Evolutionary conservation across 2,329 filamentous ascomycete species (phyloP).

Genomic region (Monosporascus sp.): DNA sequence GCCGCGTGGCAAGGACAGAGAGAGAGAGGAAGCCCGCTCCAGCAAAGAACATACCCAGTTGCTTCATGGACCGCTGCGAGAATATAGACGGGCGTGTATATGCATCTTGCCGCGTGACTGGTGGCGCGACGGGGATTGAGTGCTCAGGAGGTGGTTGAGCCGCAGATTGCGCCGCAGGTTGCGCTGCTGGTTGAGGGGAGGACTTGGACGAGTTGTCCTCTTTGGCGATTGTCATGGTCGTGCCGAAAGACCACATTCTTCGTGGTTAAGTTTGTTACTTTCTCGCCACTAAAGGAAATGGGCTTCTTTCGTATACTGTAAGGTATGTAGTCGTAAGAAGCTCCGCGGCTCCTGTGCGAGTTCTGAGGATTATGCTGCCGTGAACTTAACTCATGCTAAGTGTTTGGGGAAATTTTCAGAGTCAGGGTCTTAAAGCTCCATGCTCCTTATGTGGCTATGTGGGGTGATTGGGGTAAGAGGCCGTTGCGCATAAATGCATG

Average conservation of each 20-base stretch:
- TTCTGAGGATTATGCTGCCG: no score
- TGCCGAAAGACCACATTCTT: conserved; percentile 31
- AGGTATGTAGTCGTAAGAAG: no score
- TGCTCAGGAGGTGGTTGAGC: conserved; percentile 4
- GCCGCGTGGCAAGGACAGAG: conserved; percentile 65
- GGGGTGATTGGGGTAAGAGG: no score
- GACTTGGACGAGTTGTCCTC: conserved; percentile 9
- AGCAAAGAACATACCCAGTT: conserved; percentile 66
- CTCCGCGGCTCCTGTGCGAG: no score
- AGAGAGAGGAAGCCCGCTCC: conserved; percentile 72
- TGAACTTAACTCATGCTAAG: no score
- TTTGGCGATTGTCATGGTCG: conserved; percentile 28
- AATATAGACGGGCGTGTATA: conserved; percentile 23
- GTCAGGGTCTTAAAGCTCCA: no score
- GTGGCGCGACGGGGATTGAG: conserved; percentile 6
- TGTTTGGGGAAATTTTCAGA: no score
- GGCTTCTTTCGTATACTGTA: not conserved
- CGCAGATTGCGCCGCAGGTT: conserved; percentile 1
- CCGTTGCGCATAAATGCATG: no score
- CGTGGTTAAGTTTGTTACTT: not conserved
- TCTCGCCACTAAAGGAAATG: not conserved
- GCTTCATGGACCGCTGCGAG: conserved; percentile 49
- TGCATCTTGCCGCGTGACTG: conserved; percentile 7
- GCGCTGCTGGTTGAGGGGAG: conserved; percentile 2
- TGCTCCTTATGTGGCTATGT: no score